These are phyloP conservation scores for Vaccinium darrowii DNA, from an alignment of 148 eudicot genomes.

Conservation along the genomic window DNA sequence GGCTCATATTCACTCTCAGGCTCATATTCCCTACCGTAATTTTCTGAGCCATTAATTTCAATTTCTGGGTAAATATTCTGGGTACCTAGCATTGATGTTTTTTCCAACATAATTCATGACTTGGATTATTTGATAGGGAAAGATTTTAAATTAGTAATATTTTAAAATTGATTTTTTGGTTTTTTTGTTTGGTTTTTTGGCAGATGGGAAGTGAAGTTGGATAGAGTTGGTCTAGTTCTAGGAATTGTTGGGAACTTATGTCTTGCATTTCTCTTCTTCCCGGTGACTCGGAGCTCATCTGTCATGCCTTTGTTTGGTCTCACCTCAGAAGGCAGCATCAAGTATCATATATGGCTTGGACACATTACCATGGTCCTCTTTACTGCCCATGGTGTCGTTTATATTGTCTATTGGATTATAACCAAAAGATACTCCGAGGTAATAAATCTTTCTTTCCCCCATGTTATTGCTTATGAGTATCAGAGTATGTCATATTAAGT, in stretches of 20 bases:
- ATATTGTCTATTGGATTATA: constrained; percentile 32
- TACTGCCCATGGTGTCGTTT: constrained; percentile 41
- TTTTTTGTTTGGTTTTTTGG: neutral
- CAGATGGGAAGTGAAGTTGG: constrained; percentile 41
- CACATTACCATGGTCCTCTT: constrained; percentile 44
- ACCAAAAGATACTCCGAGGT: constrained; percentile 34
- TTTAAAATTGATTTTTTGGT: too few species aligned
- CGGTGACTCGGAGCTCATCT: constrained; percentile 48
- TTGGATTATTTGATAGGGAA: too few species aligned
- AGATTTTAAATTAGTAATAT: too few species aligned
- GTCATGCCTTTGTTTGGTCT: constrained; percentile 39
- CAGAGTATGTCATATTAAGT: too few species aligned
- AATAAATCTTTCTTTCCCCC: neutral
- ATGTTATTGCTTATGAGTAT: too few species aligned
- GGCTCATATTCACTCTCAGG: too few species aligned
- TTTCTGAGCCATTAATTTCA: too few species aligned
- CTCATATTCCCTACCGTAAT: too few species aligned
- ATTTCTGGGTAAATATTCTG: too few species aligned
- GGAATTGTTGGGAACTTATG: constrained; percentile 38
- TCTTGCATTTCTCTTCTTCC: constrained; percentile 44
- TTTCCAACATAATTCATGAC: too few species aligned
- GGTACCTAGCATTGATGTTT: too few species aligned
- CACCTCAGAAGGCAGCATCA: constrained; percentile 43
- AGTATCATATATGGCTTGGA: constrained; percentile 58
- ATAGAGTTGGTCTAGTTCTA: constrained; percentile 20